These are phyloP conservation scores for Filobasidium floriforme DNA, from an alignment of 768 basidiomycete species.

Conservation along the genomic window DNA sequence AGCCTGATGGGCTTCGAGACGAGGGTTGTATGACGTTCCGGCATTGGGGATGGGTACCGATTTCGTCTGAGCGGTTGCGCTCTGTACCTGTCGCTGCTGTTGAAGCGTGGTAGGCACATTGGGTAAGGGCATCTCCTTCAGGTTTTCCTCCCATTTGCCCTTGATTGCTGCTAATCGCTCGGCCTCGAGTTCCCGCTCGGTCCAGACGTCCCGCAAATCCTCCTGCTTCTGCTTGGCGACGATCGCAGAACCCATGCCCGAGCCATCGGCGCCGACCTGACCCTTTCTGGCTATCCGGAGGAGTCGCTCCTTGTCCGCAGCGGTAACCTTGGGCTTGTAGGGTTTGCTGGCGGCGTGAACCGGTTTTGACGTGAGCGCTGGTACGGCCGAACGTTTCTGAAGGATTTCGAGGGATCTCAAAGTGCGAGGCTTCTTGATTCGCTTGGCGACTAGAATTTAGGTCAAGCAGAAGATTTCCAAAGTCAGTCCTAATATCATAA, in stretches of 20 bases:
- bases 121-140: not conserved
- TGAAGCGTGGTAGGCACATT: conserved; percentile 37
- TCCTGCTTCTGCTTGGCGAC: conserved; percentile 51
- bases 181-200: conserved; percentile 28
- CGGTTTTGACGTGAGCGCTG: conserved; percentile 58
- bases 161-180: conserved; percentile 31
- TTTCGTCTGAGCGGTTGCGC: conserved; percentile 12
- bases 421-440: conserved; percentile 38
- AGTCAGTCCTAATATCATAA: too few relatives aligned
- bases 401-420: conserved; percentile 65
- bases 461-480: not conserved
- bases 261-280: conserved; percentile 23
- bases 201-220: conserved; percentile 48
- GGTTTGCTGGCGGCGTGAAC: conserved; percentile 10
- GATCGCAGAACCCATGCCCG: conserved; percentile 20
- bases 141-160: not conserved
- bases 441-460: conserved; percentile 31
- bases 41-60: conserved; percentile 55
- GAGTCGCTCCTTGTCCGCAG: conserved; percentile 67
- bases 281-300: conserved; percentile 56
- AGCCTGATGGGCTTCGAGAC: conserved; percentile 61
- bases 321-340: conserved; percentile 48
- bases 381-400: conserved; percentile 75
- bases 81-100: conserved; percentile 31
- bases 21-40: conserved; percentile 85